Base-by-base conservation (phyloP, 805 yeast species). In the Saccharomycopsis schoenii region DNA sequence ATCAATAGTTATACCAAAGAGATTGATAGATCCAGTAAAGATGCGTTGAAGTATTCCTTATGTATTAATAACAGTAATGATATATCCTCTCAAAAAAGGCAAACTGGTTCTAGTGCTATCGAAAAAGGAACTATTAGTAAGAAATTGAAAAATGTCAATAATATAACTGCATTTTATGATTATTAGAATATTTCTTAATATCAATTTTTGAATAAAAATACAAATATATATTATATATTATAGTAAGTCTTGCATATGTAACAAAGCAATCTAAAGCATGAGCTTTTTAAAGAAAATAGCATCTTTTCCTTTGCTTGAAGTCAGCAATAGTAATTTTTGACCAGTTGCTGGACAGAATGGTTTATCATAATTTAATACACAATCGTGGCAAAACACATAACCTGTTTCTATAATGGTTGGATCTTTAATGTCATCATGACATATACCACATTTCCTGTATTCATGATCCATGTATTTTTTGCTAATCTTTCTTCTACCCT, bases 331-430 rank as follows among this genome's bases (percentile, higher is more conserved):
- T 41, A 93, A 74, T 66, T 77, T 81, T 60, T 79, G 83, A 0
- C 91, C 88, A 0, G 97, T 88, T 1, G 88, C 79, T 0, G 98
- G 98, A 69, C 98, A 93, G 92, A 74, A 68, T 82, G 81, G 57
- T 81, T 80, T 68, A 83, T 83, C 15, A 92, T 89, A 47, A 24
- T 47, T 47, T 15, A 47, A 12, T 1, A 47, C 52, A 72, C 98
- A 94, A 12, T 89, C 83, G 71, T 92, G 91, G 72, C 97, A 91
- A 66, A 86, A 88, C 0, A 90, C 96, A 64, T 83, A 85, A 0
- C 99, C 99, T 0, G 98, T 90, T 69, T 92, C 98, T 41, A 93
- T 83, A 12, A 87, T 82, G 0, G 96, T 89, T 2, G 97, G 97
- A 67, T 89, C 90, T 39, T 80, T 80, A 14, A 91, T 81, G 17